Percentiles rank a stretch among this genome's conserved stretches.
These are phyloP conservation scores for Neoboletus brunneissimus DNA, from an alignment of 768 basidiomycete species.

Conservation along the genomic window DNA sequence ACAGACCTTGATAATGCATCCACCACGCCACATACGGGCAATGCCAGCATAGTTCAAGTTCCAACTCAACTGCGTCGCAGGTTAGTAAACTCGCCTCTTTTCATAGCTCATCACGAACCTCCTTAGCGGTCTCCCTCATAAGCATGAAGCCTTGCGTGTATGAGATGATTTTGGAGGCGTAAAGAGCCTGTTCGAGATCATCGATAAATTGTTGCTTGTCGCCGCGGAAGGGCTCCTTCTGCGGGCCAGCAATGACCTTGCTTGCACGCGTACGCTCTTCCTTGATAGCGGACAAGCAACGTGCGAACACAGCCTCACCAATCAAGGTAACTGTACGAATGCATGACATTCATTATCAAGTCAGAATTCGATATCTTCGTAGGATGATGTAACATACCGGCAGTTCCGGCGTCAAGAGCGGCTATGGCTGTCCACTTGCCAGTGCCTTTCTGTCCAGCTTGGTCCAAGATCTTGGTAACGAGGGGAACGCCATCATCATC, in stretches of 20 bases:
- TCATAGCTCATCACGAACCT: slow-evolving; percentile 43
- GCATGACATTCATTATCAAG: slow-evolving; percentile 8
- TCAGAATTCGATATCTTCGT: slow-evolving; percentile 2
- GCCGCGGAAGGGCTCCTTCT: slow-evolving; percentile 90
- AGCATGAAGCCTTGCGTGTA: slow-evolving; percentile 99
- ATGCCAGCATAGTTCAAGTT: slow-evolving; percentile 97
- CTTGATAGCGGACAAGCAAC: slow-evolving; percentile 96
- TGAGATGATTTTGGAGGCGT: slow-evolving; percentile 99
- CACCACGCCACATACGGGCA: slow-evolving; percentile 99
- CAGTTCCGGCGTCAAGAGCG: slow-evolving; percentile 88
- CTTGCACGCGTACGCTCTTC: slow-evolving; percentile 91
- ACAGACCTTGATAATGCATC: slow-evolving; percentile 94
- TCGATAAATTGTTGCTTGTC: slow-evolving; percentile 99
- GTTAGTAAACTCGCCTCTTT: slow-evolving; percentile 4
- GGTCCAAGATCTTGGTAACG: slow-evolving; percentile 90
- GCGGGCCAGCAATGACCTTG: slow-evolving; percentile 87
- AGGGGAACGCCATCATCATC: slow-evolving; percentile 93
- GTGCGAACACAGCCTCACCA: slow-evolving; percentile 98
- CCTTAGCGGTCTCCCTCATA: slow-evolving; percentile 97
- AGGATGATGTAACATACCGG: slow-evolving; percentile 50
- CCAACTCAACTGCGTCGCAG: slow-evolving; percentile 60
- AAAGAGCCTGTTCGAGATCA: slow-evolving; percentile 97
- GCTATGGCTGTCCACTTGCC: slow-evolving; percentile 99
- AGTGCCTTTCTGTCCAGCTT: slow-evolving; percentile 98
- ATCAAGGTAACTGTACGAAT: slow-evolving; percentile 82